A percentile compares a stretch with the other conserved stretches of the same genome.
Evolutionary conservation across 2,329 filamentous ascomycete species (phyloP).

Genomic region (Endothia cerciana): DNA sequence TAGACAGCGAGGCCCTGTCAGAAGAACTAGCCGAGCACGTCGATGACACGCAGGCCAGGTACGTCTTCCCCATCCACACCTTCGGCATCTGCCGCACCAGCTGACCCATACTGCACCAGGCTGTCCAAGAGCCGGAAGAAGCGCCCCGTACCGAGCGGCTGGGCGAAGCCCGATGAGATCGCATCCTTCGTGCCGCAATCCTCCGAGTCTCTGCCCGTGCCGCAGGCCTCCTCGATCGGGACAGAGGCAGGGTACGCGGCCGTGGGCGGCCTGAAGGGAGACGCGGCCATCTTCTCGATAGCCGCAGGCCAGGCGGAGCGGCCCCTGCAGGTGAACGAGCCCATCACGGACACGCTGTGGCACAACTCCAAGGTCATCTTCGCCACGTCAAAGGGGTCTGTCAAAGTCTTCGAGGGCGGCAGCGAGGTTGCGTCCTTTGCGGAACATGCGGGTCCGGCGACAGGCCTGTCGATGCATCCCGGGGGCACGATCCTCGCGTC

Average conservation of each 20-base stretch:
- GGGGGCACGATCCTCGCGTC: slow-evolving; percentile 83
- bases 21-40: slow-evolving; percentile 73
- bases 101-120: slow-evolving; percentile 49
- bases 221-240: slow-evolving; percentile 54
- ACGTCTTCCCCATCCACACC: slow-evolving; percentile 43
- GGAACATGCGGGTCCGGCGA: slow-evolving; percentile 83
- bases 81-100: neutral
- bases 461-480: slow-evolving; percentile 79
- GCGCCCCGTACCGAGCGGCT: slow-evolving; percentile 81
- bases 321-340: slow-evolving; percentile 66
- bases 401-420: slow-evolving; percentile 80
- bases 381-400: slow-evolving; percentile 72
- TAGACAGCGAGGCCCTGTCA: slow-evolving; percentile 79
- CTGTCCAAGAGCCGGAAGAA: slow-evolving; percentile 89
- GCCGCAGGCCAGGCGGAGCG: slow-evolving; percentile 69
- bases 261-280: slow-evolving; percentile 74
- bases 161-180: slow-evolving; percentile 78
- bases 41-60: slow-evolving; percentile 80
- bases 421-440: slow-evolving; percentile 69
- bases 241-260: slow-evolving; percentile 67
- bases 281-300: slow-evolving; percentile 75
- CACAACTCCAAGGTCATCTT: slow-evolving; percentile 70
- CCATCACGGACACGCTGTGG: slow-evolving; percentile 70
- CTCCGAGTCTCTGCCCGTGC: slow-evolving; percentile 52
- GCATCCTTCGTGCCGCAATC: slow-evolving; percentile 49